These are phyloP conservation scores for Pisolithus tinctorius DNA, from an alignment of 768 basidiomycete genomes.

Conservation along the genomic window DNA sequence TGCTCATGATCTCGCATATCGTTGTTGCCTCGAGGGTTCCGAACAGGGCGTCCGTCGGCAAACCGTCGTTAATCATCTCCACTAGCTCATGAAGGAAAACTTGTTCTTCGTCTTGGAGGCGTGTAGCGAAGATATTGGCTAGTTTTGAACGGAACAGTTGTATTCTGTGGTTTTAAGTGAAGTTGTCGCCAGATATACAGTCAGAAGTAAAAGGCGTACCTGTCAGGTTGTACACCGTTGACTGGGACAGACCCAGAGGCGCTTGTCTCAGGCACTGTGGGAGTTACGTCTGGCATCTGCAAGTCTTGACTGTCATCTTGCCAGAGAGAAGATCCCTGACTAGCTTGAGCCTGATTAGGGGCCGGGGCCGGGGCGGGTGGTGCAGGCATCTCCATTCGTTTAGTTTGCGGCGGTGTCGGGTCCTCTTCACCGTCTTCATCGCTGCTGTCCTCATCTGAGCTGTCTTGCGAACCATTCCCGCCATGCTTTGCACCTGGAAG, in stretches of 20 bases:
- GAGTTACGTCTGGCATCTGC: conserved; percentile 47
- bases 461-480: conserved; percentile 37
- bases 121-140: conserved; percentile 61
- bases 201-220: conserved; percentile 38
- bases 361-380: conserved; percentile 21
- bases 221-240: conserved; percentile 44
- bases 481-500: conserved; percentile 51
- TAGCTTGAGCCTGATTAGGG: conserved; percentile 21
- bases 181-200: background rate
- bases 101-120: conserved; percentile 70
- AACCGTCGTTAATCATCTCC: conserved; percentile 68
- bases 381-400: conserved; percentile 46
- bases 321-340: conserved; percentile 52
- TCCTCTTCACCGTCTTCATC: conserved; percentile 29
- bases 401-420: conserved; percentile 8
- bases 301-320: conserved; percentile 62
- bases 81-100: conserved; percentile 65
- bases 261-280: conserved; percentile 27
- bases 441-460: conserved; percentile 38
- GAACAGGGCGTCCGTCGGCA: conserved; percentile 63
- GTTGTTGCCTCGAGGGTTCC: conserved; percentile 74
- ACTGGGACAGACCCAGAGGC: conserved; percentile 29
- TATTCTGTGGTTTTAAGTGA: conserved; percentile 38
- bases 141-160: conserved; percentile 77
- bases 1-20: conserved; percentile 70